phyloP scores from a whole-genome alignment of 2,329 filamentous ascomycete species.

The Thielaviopsis euricoi region DNA sequence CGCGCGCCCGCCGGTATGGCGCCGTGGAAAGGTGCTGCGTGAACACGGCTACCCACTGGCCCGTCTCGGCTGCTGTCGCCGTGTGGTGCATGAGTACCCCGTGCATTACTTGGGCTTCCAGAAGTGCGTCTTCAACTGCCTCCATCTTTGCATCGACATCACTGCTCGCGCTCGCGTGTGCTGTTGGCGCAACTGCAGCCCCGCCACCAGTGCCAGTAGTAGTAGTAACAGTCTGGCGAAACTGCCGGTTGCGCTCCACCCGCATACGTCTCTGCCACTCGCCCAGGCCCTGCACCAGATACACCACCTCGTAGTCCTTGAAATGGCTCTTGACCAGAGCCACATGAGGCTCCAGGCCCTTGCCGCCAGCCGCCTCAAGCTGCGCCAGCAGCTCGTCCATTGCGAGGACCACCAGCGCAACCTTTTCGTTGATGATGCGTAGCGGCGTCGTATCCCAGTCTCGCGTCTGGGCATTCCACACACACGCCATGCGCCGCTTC shows the following conservation, averaged over 20 bases:
- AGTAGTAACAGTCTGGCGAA: constrained; percentile 48
- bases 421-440: constrained; percentile 38
- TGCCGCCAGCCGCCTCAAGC: constrained; percentile 28
- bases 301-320: constrained; percentile 39
- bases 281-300: constrained; percentile 53
- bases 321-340: constrained; percentile 34
- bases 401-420: constrained; percentile 43
- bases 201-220: constrained; percentile 26
- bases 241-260: constrained; percentile 50
- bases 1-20: constrained; percentile 46
- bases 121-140: constrained; percentile 50
- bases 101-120: constrained; percentile 54
- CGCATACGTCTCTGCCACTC: constrained; percentile 53
- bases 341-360: constrained; percentile 11
- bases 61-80: constrained; percentile 40
- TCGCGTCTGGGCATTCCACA: constrained; percentile 41
- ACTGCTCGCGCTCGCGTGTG: too few species aligned
- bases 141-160: constrained; percentile 61
- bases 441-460: constrained; percentile 46
- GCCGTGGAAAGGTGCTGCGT: constrained; percentile 66
- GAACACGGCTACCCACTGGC: constrained; percentile 55
- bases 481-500: constrained; percentile 49
- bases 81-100: constrained; percentile 56
- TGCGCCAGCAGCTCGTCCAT: constrained; percentile 52
- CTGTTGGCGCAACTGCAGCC: too few species aligned